A percentile compares a stretch with the other conserved stretches of the same genome.
phyloP scores from a whole-genome alignment of 1,284 basidiomycete genomes.

The Leccinum fallax region DNA sequence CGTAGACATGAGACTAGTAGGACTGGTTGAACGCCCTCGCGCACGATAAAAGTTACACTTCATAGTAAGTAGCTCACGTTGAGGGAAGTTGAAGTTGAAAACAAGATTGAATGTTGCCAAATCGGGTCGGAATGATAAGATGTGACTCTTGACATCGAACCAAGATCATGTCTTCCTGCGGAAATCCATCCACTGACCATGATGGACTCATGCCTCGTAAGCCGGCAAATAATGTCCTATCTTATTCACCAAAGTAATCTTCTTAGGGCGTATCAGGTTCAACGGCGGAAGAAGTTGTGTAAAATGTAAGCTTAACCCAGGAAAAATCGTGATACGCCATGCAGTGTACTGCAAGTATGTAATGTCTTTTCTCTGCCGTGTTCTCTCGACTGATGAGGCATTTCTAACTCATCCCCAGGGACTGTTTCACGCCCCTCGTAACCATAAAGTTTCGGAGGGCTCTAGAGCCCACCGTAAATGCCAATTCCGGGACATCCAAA shows the following conservation, averaged over 20 bases:
- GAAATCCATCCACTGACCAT: slow-evolving; percentile 56
- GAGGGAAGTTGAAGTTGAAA: neutral
- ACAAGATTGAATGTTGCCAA: neutral
- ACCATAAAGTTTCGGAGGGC: slow-evolving; percentile 63
- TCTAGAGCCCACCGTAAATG: slow-evolving; percentile 66
- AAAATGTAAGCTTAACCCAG: slow-evolving; percentile 65
- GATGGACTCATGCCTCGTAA: slow-evolving; percentile 67
- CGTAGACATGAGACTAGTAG: neutral
- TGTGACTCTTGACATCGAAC: neutral
- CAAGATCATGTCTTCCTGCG: slow-evolving; percentile 50
- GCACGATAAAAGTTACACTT: neutral
- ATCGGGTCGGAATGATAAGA: neutral
- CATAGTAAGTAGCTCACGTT: neutral
- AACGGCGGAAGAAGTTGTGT: slow-evolving; percentile 67
- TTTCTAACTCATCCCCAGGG: slow-evolving; percentile 41
- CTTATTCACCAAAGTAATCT: neutral
- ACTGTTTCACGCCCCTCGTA: slow-evolving; percentile 67
- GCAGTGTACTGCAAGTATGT: slow-evolving; percentile 82
- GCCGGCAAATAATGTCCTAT: slow-evolving; percentile 23
- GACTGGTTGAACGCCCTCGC: neutral
- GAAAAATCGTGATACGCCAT: slow-evolving; percentile 74
- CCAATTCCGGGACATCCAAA: slow-evolving; percentile 40
- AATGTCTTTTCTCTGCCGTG: neutral
- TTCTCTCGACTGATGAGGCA: neutral
- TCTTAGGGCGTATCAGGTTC: slow-evolving; percentile 59